Evolutionary conservation across 192 early-diverging fungal genomes (phyloP).

Genomic region (Coemansia sp.): DNA sequence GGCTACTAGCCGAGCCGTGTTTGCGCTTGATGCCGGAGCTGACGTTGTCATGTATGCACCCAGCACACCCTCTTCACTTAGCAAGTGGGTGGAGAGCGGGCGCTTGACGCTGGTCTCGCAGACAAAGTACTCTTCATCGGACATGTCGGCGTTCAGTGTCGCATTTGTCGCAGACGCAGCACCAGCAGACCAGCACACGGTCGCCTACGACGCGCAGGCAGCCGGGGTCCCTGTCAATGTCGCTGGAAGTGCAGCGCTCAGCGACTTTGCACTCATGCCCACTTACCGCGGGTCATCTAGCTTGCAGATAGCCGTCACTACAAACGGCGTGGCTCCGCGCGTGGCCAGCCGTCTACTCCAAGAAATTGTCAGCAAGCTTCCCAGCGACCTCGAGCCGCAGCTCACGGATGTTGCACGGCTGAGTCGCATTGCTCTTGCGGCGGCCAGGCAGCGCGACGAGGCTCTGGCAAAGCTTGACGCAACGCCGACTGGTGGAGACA

Average conservation of each 20-base stretch:
- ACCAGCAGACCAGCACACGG: conserved; percentile 40
- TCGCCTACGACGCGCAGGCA: conserved; percentile 50
- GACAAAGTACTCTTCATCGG: conserved; percentile 19
- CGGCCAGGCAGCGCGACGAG: conserved; percentile 56
- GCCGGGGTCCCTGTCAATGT: conserved; percentile 77
- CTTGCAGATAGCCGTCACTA: conserved; percentile 82
- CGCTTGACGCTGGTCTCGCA: conserved; percentile 19
- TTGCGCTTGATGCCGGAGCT: conserved; percentile 73
- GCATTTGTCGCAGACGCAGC: conserved; percentile 50
- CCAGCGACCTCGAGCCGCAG: conserved; percentile 63
- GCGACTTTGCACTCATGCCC: conserved; percentile 83
- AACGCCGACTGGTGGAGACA: conserved; percentile 23
- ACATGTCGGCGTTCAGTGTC: conserved; percentile 36
- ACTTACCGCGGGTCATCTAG: conserved; percentile 66
- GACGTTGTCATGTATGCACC: conserved; percentile 63
- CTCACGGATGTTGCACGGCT: conserved; percentile 63
- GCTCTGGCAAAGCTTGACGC: conserved; percentile 58
- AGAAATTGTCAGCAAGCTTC: conserved; percentile 65
- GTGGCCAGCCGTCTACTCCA: conserved; percentile 68
- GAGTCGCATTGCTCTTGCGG: conserved; percentile 43
- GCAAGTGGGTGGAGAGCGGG: conserved; percentile 41
- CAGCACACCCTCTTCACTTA: conserved; percentile 30
- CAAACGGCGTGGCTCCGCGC: conserved; percentile 74
- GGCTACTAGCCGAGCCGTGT: conserved; percentile 69
- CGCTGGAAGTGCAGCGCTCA: conserved; percentile 72